Evolutionary conservation across 306 rosid genomes (phyloP).

Genomic region (Gynostemma pentaphyllum): DNA sequence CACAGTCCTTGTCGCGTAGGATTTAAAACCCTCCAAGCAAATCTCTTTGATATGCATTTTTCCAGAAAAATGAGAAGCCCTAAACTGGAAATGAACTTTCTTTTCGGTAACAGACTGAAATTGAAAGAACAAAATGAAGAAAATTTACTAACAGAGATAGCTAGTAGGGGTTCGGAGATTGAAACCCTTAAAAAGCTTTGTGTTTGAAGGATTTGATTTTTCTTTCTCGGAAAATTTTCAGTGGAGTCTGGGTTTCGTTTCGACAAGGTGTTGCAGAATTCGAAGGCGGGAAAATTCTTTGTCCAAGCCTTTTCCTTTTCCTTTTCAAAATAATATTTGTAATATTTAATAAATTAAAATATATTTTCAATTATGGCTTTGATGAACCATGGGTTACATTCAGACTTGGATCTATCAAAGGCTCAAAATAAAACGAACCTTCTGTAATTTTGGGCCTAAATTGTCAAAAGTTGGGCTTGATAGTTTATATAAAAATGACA

Average conservation of each 20-base stretch:
- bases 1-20: constrained; percentile 84
- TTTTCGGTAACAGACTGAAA: neutral
- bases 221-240: neutral
- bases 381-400: neutral
- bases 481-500: too few relatives aligned
- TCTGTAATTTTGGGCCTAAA: too few relatives aligned
- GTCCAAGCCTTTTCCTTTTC: neutral
- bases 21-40: constrained; percentile 94
- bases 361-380: neutral
- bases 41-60: constrained; percentile 75
- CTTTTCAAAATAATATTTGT: neutral
- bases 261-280: neutral
- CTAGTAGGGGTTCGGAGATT: constrained; percentile 22
- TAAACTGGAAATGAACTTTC: neutral
- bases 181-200: constrained; percentile 16
- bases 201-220: neutral
- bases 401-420: neutral
- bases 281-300: neutral
- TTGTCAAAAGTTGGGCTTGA: too few relatives aligned
- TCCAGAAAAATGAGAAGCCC: neutral
- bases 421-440: neutral
- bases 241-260: neutral
- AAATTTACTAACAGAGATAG: neutral
- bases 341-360: neutral
- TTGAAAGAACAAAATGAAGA: neutral